phyloP scores from a whole-genome alignment of 345 rosid genomes.

The Balakata baccata region DNA sequence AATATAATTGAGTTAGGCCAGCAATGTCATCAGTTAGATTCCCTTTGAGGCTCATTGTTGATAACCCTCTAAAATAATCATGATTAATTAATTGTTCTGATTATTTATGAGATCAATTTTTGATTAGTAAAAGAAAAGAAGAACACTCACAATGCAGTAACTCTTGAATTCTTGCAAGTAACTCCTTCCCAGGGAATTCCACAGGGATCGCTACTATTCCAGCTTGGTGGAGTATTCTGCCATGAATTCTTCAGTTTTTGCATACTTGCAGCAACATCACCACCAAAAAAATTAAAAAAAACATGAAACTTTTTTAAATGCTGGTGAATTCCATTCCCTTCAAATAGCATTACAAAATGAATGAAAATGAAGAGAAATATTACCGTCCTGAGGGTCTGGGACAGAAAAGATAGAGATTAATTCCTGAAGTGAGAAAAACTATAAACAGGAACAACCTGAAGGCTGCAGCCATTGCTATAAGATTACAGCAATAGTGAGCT shows the following conservation, averaged over 20 bases:
- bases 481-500: not conserved
- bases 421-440: constrained; percentile 25
- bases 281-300: not conserved
- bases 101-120: too few relatives aligned
- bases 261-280: constrained; percentile 52
- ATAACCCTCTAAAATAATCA: constrained; percentile 55
- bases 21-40: constrained; percentile 89
- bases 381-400: constrained; percentile 69
- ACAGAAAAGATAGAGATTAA: constrained; percentile 33
- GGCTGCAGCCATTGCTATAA: constrained; percentile 20
- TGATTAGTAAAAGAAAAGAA: not conserved
- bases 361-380: not conserved
- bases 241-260: constrained; percentile 72
- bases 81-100: too few relatives aligned
- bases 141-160: constrained; percentile 68
- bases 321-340: too few relatives aligned
- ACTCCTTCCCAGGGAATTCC: constrained; percentile 89
- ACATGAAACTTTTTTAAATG: not conserved
- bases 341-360: not conserved
- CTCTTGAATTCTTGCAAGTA: constrained; percentile 62
- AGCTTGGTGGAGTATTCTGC: constrained; percentile 71
- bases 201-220: constrained; percentile 77
- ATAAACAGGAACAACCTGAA: constrained; percentile 33
- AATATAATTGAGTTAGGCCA: constrained; percentile 67
- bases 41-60: constrained; percentile 79